Percentiles rank a stretch among this genome's conserved stretches.
phyloP scores from a whole-genome alignment of 2,329 filamentous ascomycete species.

The Epichloe baconii region DNA sequence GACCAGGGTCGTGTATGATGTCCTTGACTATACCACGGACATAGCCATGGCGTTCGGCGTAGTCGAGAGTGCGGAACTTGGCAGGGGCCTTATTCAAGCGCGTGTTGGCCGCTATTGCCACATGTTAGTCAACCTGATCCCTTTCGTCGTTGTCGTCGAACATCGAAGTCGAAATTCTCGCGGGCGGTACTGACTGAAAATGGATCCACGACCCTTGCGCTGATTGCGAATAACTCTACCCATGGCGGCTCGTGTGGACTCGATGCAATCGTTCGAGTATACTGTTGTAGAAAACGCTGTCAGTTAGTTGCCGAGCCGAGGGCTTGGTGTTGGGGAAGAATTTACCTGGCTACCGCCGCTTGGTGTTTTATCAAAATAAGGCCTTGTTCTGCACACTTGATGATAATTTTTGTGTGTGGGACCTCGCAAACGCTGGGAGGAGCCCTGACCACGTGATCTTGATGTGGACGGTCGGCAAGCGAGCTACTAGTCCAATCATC shows the following conservation, averaged over 20 bases:
- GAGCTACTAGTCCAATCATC: slow-evolving; percentile 3
- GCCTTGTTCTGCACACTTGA: slow-evolving; percentile 11
- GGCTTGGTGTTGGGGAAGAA: slow-evolving; percentile 11
- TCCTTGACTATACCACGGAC: slow-evolving; percentile 95
- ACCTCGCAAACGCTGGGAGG: slow-evolving; percentile 13
- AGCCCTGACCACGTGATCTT: slow-evolving; percentile 25
- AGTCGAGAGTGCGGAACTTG: slow-evolving; percentile 96
- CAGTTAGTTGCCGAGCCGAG: slow-evolving; percentile 8
- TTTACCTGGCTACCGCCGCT: slow-evolving; percentile 28
- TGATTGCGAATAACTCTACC: slow-evolving; percentile 54
- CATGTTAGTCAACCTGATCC: slow-evolving; percentile 17
- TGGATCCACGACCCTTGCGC: slow-evolving; percentile 46
- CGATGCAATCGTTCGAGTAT: slow-evolving; percentile 22
- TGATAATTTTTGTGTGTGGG: slow-evolving; percentile 27
- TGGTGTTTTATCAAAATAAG: slow-evolving; percentile 25
- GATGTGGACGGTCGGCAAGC: slow-evolving; percentile 2
- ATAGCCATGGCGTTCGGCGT: slow-evolving; percentile 93
- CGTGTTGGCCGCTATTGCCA: slow-evolving; percentile 56
- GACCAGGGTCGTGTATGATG: slow-evolving; percentile 94
- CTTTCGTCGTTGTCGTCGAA: slow-evolving; percentile 11
- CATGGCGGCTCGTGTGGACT: slow-evolving; percentile 29
- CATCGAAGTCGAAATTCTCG: slow-evolving; percentile 9
- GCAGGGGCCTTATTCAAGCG: slow-evolving; percentile 75
- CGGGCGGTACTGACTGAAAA: slow-evolving; percentile 37
- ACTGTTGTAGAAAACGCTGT: slow-evolving; percentile 9